Evolutionary conservation across 2,329 filamentous ascomycete genomes (phyloP).

Genomic region (Apiospora kogelbergensis): DNA sequence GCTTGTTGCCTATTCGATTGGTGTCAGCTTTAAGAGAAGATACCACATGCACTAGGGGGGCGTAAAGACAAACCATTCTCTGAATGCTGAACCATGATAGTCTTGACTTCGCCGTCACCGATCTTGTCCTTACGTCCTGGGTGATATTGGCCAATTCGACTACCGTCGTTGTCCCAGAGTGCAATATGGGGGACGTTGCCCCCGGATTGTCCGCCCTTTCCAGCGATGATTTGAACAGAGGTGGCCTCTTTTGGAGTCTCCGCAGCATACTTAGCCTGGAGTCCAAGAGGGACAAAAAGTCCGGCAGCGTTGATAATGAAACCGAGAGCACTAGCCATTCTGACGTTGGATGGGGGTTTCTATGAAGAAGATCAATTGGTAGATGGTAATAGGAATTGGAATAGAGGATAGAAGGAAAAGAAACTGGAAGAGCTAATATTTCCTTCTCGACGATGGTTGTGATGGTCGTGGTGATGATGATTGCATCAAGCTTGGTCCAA

Average conservation of each 20-base stretch:
- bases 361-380: no score
- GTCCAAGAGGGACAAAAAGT: background rate
- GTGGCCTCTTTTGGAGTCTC: background rate
- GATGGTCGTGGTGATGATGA: no score
- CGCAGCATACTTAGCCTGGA: background rate
- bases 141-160: slow-evolving; percentile 18
- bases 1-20: background rate
- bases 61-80: slow-evolving; percentile 8
- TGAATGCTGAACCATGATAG: slow-evolving; percentile 14
- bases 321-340: slow-evolving; percentile 7
- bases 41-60: background rate
- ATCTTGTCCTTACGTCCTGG: slow-evolving; percentile 8
- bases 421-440: no score
- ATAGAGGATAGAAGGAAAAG: no score
- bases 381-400: no score
- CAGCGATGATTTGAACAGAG: background rate
- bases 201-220: slow-evolving; percentile 16
- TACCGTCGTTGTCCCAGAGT: slow-evolving; percentile 20
- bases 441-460: no score
- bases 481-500: no score
- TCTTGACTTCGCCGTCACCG: slow-evolving; percentile 6
- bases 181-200: slow-evolving; percentile 18
- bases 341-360: background rate
- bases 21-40: background rate
- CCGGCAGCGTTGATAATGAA: slow-evolving; percentile 11